A percentile compares a stretch with the other conserved stretches of the same genome.
These are phyloP conservation scores for Rhazya stricta DNA, from an alignment of 257 asterid species.

Conservation along the genomic window DNA sequence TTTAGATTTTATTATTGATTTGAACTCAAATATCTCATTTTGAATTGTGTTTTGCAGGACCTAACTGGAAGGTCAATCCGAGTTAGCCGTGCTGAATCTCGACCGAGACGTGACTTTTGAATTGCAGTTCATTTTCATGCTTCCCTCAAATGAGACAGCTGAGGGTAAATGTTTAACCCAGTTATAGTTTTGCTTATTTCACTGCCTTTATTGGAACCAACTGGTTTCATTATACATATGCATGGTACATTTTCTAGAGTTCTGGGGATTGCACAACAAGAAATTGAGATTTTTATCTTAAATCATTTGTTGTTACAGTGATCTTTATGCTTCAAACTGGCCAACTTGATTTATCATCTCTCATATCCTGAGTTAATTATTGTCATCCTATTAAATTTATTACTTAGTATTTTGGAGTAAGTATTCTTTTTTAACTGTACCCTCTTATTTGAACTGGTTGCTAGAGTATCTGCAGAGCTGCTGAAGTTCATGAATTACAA, in stretches of 20 bases:
- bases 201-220: background rate
- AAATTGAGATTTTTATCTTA: background rate
- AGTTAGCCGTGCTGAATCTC: conserved; percentile 66
- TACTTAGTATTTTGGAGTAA: background rate
- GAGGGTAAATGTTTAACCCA: conserved; percentile 9
- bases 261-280: background rate
- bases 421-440: background rate
- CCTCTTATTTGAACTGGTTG: conserved; percentile 21
- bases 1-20: background rate
- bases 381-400: background rate
- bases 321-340: background rate
- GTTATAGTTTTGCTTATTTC: background rate
- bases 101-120: conserved; percentile 50
- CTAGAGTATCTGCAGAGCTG: conserved; percentile 16
- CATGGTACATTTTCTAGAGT: background rate
- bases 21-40: conserved; percentile 2
- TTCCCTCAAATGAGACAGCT: background rate
- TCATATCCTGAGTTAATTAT: background rate
- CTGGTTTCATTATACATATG: background rate
- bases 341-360: background rate
- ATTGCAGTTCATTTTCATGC: background rate
- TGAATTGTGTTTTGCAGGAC: conserved; percentile 40
- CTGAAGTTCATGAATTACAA: conserved; percentile 13
- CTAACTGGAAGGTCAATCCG: conserved; percentile 69
- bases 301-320: background rate